These are phyloP conservation scores for Neopestalotiopsis sp. DNA, from an alignment of 2,329 filamentous ascomycete species.

Conservation along the genomic window DNA sequence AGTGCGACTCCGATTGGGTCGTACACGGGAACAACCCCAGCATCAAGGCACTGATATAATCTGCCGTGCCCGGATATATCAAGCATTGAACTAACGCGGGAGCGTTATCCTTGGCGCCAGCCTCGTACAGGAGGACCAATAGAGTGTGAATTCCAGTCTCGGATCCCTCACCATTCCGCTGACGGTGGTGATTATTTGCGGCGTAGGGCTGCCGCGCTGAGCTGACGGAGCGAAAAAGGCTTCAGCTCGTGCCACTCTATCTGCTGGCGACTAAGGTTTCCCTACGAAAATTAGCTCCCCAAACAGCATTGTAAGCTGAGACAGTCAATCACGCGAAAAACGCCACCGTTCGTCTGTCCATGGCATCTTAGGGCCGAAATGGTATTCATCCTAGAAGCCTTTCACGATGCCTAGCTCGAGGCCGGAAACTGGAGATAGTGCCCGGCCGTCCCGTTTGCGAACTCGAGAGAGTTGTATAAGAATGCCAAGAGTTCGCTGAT, in stretches of 20 bases:
- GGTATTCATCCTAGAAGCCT: not conserved
- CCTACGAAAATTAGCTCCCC: conserved; percentile 2
- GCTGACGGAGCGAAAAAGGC: not conserved
- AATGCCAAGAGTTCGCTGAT: conserved; percentile 1
- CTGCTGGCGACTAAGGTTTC: not conserved
- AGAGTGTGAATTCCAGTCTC: not conserved
- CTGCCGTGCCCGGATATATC: not conserved
- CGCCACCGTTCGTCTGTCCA: not conserved
- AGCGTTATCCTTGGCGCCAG: conserved; percentile 1
- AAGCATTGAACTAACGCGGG: not conserved
- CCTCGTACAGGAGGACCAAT: not conserved
- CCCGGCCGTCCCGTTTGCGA: not conserved
- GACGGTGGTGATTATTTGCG: not conserved
- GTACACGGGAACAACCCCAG: not conserved
- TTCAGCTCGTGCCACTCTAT: conserved; percentile 2
- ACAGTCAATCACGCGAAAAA: not conserved
- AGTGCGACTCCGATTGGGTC: not conserved
- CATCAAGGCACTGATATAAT: not conserved
- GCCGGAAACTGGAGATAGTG: not conserved
- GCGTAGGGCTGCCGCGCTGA: not conserved
- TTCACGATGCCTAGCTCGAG: not conserved
- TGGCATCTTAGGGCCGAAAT: not conserved
- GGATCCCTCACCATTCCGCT: not conserved
- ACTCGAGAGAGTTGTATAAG: not conserved
- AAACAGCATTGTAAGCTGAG: not conserved